Evolutionary conservation across 805 yeast species (phyloP), one percentile per base, ranked within the genome.

Genomic region (Metschnikowia drakensbergensis): DNA sequence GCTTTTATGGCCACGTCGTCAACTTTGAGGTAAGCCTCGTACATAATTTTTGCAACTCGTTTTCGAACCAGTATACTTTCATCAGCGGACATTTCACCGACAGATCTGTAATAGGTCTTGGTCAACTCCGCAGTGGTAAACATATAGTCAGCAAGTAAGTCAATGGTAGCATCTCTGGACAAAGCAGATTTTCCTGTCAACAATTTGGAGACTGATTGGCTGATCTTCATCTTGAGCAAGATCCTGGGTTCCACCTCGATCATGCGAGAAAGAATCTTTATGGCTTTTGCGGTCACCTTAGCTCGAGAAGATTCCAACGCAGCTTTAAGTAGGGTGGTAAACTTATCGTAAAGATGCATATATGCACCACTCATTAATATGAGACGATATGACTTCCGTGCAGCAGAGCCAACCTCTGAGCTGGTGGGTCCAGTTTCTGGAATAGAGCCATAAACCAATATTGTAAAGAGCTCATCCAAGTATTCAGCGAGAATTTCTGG

Each of bases 131-230:
- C 79, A 43, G 72, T 72, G 2, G 68, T 55, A 2, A 66, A 57
- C 35, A 83, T 59, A 47, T 75, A 79, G 45, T 70, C 73, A 8
- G 76, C 74, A 26, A 89, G 64, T 35, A 89, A 70, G 37, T 87
- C 94, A 28, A 89, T 67, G 2, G 84, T 84, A 0, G 95, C 88
- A 57, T 85, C 90, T 49, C 89, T 75, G 0, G 88, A 92, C 35
- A 83, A 75, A 0, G 95, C 81, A 2, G 89, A 86, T 0, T 76
- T 59, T 52, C 86, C 92, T 4, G 60, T 64, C 34, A 89, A 65
- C 40, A 81, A 67, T 7, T 63, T 68, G 1, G 80, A 67, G 2
- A 89, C 69, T 0, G 86, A 72, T 1, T 65, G 65, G 53, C 75
- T 82, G 5, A 88, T 76, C 7, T 67, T 66, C 1, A 81, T 75